Conservation (phyloP, 306 rosid species). For the Rubus idaeus region DNA sequence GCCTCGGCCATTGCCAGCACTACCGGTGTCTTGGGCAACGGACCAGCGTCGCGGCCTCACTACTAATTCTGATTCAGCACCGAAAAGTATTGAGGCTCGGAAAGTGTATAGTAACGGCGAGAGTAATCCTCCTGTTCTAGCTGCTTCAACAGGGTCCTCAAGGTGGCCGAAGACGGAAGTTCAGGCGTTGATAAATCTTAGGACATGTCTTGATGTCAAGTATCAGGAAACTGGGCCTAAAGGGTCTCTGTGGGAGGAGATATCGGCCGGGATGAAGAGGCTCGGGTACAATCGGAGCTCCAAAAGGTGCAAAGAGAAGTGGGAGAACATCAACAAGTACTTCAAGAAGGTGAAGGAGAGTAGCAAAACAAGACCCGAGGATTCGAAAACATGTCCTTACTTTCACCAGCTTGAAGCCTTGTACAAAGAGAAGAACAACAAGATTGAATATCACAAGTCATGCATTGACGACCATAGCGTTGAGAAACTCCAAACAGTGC, state of each 20-base stretch:
- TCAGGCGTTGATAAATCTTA: conserved; percentile 55
- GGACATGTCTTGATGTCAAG: conserved; percentile 58
- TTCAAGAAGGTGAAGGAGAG: conserved; percentile 87
- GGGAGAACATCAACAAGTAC: conserved; percentile 97
- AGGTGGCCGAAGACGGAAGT: conserved; percentile 86
- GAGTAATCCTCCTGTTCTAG: not conserved
- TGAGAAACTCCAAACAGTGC: conserved; percentile 10
- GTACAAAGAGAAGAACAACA: conserved; percentile 52
- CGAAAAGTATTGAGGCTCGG: not conserved
- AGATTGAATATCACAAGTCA: not conserved
- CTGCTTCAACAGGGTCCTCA: conserved; percentile 16
- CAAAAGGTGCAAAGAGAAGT: conserved; percentile 94
- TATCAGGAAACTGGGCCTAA: conserved; percentile 78
- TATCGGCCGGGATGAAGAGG: conserved; percentile 70
- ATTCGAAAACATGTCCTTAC: conserved; percentile 86
- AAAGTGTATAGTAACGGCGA: conserved; percentile 26
- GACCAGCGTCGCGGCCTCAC: not conserved
- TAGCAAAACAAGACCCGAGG: conserved; percentile 58
- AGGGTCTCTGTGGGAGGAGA: conserved; percentile 88
- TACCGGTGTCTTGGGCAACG: not conserved
- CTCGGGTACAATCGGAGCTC: conserved; percentile 69
- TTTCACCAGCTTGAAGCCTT: conserved; percentile 72
- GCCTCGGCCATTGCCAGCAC: not conserved
- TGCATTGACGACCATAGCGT: not conserved
- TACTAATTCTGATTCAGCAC: not conserved